Evolutionary conservation across 139 green algal species (phyloP).

Genomic region (Picochlorum sp.): DNA sequence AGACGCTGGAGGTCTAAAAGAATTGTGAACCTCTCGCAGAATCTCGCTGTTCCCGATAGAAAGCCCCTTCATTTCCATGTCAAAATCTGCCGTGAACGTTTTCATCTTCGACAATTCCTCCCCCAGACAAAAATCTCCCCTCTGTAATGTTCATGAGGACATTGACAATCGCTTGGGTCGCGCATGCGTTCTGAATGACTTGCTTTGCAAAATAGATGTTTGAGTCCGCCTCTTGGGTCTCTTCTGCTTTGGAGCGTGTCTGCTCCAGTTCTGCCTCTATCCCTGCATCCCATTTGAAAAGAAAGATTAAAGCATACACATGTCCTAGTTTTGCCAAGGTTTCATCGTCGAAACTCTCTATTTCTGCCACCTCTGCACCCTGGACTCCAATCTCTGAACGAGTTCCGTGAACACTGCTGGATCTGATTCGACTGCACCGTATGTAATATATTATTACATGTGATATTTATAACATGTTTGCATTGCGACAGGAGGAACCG

Average conservation of each 20-base stretch:
- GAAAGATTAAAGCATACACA: slow-evolving; percentile 94
- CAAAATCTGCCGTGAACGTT: slow-evolving; percentile 81
- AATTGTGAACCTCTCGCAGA: slow-evolving; percentile 91
- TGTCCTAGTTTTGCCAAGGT: slow-evolving; percentile 45
- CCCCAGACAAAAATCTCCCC: slow-evolving; percentile 41
- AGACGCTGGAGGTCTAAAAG: slow-evolving; percentile 84
- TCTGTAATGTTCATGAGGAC: slow-evolving; percentile 84
- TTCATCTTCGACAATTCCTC: slow-evolving; percentile 61
- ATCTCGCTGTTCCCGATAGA: slow-evolving; percentile 91
- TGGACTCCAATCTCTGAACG: slow-evolving; percentile 76
- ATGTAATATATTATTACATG: too few species aligned
- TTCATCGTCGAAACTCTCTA: slow-evolving; percentile 74
- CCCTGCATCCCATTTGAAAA: slow-evolving; percentile 86
- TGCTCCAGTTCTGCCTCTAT: too few species aligned
- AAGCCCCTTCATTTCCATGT: slow-evolving; percentile 70
- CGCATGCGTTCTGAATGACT: slow-evolving; percentile 92
- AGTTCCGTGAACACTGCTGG: slow-evolving; percentile 93
- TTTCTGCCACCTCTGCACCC: slow-evolving; percentile 77
- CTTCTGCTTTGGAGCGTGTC: too few species aligned
- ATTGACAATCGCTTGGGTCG: slow-evolving; percentile 89
- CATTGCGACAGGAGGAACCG: too few species aligned
- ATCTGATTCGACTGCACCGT: slow-evolving; percentile 44
- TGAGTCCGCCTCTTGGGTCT: slow-evolving; percentile 55
- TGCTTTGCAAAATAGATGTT: slow-evolving; percentile 92
- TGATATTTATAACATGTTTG: too few species aligned